phyloP scores from a whole-genome alignment of 805 yeast species.

The Ogataea henricii region DNA sequence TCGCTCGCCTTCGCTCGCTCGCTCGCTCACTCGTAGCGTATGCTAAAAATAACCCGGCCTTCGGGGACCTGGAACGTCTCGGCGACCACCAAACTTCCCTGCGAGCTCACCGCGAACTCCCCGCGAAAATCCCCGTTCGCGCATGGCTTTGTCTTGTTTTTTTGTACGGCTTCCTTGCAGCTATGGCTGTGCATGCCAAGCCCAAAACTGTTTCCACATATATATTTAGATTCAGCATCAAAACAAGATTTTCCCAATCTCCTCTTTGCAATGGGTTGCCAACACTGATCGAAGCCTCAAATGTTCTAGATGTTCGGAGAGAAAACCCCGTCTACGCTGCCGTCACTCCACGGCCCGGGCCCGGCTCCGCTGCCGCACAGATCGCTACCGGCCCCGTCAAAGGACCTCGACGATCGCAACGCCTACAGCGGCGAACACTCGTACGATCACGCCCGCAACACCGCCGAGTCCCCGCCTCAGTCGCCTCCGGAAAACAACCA shows the following conservation, averaged over 20 bases:
- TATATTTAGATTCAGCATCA: slow-evolving; percentile 1
- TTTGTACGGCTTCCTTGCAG: neutral
- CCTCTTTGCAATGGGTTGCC: no score
- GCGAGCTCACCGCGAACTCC: neutral
- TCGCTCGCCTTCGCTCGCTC: no score
- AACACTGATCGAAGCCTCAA: no score
- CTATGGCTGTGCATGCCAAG: slow-evolving; percentile 5
- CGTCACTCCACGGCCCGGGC: slow-evolving; percentile 3
- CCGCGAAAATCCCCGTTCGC: neutral
- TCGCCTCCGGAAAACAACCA: slow-evolving; percentile 2
- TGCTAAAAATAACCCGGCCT: slow-evolving; percentile 3
- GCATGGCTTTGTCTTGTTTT: neutral
- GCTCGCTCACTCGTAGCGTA: no score
- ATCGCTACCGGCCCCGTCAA: neutral
- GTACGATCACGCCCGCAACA: neutral
- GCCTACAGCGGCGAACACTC: neutral
- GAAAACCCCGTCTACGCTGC: slow-evolving; percentile 1
- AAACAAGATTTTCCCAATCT: neutral
- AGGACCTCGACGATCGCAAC: neutral
- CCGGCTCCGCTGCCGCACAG: neutral
- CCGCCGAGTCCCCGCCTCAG: neutral
- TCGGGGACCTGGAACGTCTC: neutral
- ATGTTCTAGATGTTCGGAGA: slow-evolving; percentile 4
- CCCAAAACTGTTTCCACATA: slow-evolving; percentile 2
- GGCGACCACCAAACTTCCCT: no score